These are phyloP conservation scores for Leccinum solheimii DNA, from an alignment of 1,284 basidiomycete genomes.

Conservation along the genomic window DNA sequence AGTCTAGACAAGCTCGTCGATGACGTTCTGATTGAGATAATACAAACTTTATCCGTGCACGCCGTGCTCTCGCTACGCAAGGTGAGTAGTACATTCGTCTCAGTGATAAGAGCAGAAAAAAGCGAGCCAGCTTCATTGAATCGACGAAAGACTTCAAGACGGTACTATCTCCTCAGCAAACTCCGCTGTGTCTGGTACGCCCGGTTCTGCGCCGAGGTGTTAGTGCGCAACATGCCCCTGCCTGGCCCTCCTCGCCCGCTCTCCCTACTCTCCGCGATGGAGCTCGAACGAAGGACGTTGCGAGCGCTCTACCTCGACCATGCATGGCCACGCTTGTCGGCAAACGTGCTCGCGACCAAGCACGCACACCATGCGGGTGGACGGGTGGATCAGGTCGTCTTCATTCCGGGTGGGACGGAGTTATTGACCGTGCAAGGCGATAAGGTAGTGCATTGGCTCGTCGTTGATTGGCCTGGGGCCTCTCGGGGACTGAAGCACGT, in stretches of 20 bases:
- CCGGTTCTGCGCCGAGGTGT: slow-evolving; percentile 24
- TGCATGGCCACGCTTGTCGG: slow-evolving; percentile 23
- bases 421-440: slow-evolving; percentile 31
- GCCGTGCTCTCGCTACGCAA: slow-evolving; percentile 23
- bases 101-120: background rate
- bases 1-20: slow-evolving; percentile 29
- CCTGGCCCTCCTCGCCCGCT: slow-evolving; percentile 19
- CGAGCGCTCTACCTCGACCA: slow-evolving; percentile 28
- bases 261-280: slow-evolving; percentile 18
- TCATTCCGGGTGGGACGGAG: slow-evolving; percentile 27
- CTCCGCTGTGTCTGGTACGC: slow-evolving; percentile 25
- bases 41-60: slow-evolving; percentile 15
- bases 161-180: slow-evolving; percentile 31
- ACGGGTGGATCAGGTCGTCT: slow-evolving; percentile 31
- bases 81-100: slow-evolving; percentile 13
- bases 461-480: slow-evolving; percentile 20
- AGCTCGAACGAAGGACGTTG: slow-evolving; percentile 31
- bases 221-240: slow-evolving; percentile 23
- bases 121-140: background rate
- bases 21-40: slow-evolving; percentile 24
- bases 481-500: slow-evolving; percentile 19
- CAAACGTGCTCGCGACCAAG: slow-evolving; percentile 13
- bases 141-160: slow-evolving; percentile 26
- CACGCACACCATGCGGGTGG: background rate
- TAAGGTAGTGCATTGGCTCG: slow-evolving; percentile 25